Conservation (phyloP, 2,329 filamentous ascomycete species). For the Sclerotinia subarctica region DNA sequence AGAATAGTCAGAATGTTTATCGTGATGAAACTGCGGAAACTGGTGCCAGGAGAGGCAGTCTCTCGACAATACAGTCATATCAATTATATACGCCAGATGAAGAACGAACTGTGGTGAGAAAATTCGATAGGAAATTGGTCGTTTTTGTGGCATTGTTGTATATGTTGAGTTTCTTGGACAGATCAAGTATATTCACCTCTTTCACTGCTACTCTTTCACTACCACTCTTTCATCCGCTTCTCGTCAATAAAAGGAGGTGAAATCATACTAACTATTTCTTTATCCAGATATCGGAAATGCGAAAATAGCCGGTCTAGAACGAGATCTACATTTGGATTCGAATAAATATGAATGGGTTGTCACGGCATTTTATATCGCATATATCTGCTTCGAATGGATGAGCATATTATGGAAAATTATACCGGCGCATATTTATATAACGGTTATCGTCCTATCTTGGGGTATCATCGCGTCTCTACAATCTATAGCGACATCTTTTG, state of each 20-base stretch:
- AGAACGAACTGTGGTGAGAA: slow-evolving; percentile 66
- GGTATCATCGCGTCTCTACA: slow-evolving; percentile 76
- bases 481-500: slow-evolving; percentile 61
- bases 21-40: slow-evolving; percentile 19
- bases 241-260: not conserved
- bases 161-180: slow-evolving; percentile 79
- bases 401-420: slow-evolving; percentile 58
- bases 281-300: slow-evolving; percentile 59
- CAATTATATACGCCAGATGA: slow-evolving; percentile 64
- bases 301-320: slow-evolving; percentile 60
- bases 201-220: not conserved
- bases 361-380: slow-evolving; percentile 59
- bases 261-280: not conserved
- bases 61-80: slow-evolving; percentile 43
- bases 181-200: slow-evolving; percentile 61
- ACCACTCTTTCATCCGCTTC: not conserved
- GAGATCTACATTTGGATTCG: slow-evolving; percentile 52
- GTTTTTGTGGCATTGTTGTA: slow-evolving; percentile 80
- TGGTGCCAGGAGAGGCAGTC: slow-evolving; percentile 31
- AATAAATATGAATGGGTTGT: slow-evolving; percentile 59
- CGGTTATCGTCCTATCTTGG: slow-evolving; percentile 70
- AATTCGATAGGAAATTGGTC: slow-evolving; percentile 75
- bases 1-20: not conserved
- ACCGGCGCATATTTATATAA: slow-evolving; percentile 59
- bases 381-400: slow-evolving; percentile 65